phyloP scores from a whole-genome alignment of 2,329 filamentous ascomycete genomes.

The Huntiella savannae region DNA sequence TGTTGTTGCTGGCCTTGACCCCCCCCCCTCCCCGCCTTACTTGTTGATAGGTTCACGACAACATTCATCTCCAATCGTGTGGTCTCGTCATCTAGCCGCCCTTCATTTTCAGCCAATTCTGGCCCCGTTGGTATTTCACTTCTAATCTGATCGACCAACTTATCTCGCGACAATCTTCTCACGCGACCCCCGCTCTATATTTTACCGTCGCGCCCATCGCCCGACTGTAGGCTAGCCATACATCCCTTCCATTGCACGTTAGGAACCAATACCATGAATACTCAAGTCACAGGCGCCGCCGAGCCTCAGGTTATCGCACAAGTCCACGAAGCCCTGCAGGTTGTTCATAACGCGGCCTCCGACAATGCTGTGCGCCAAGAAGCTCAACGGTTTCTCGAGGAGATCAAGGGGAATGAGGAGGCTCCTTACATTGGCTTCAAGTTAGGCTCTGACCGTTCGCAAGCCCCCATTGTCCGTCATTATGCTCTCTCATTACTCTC shows the following conservation, averaged over 20 bases:
- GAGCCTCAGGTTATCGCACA: slow-evolving; percentile 32
- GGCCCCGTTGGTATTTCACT: too few relatives aligned
- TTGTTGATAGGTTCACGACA: too few relatives aligned
- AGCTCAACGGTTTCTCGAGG: slow-evolving; percentile 71
- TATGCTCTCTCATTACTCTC: slow-evolving; percentile 87
- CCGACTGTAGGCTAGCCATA: neutral
- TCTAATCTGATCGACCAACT: neutral
- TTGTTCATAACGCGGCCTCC: slow-evolving; percentile 69
- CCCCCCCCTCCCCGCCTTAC: too few relatives aligned
- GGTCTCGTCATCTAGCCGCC: too few relatives aligned
- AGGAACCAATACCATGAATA: slow-evolving; percentile 9
- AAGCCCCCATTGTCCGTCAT: slow-evolving; percentile 70
- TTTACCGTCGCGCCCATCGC: slow-evolving; percentile 10
- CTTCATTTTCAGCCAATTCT: too few relatives aligned
- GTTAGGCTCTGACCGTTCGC: slow-evolving; percentile 55
- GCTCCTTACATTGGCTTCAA: slow-evolving; percentile 73
- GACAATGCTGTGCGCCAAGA: slow-evolving; percentile 64
- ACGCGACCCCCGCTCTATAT: neutral
- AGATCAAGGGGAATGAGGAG: slow-evolving; percentile 58
- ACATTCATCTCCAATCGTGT: too few relatives aligned
- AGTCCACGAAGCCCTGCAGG: slow-evolving; percentile 69
- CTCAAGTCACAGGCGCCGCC: slow-evolving; percentile 18
- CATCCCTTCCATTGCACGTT: neutral
- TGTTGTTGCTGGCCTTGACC: too few relatives aligned
- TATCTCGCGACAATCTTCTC: neutral